phyloP scores from a whole-genome alignment of 345 rosid genomes.

The Sonneratia caseolaris region DNA sequence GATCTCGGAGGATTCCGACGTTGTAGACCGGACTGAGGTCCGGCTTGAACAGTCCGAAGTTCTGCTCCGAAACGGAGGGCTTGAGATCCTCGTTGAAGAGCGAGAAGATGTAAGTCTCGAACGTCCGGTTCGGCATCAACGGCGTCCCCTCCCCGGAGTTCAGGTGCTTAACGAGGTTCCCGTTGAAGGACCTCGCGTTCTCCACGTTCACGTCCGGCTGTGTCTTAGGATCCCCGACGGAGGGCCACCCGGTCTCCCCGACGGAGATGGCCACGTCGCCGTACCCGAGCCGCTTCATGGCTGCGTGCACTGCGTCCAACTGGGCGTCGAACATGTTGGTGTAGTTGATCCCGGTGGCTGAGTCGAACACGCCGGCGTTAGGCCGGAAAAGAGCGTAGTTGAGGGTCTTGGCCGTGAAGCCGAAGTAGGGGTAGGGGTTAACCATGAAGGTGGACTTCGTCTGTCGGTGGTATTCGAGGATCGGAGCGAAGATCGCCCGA shows the following conservation, averaged over 20 bases:
- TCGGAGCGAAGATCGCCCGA: slow-evolving; percentile 47
- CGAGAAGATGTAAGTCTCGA: slow-evolving; percentile 57
- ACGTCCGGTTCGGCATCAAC: slow-evolving; percentile 69
- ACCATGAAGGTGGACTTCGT: slow-evolving; percentile 83
- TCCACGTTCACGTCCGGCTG: slow-evolving; percentile 48
- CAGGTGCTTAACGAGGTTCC: slow-evolving; percentile 59
- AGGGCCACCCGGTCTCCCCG: slow-evolving; percentile 98
- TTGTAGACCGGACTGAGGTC: slow-evolving; percentile 60
- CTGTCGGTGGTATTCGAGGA: slow-evolving; percentile 55
- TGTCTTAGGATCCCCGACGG: slow-evolving; percentile 45
- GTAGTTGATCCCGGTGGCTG: slow-evolving; percentile 58
- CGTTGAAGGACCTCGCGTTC: slow-evolving; percentile 48
- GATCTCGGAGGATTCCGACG: slow-evolving; percentile 36
- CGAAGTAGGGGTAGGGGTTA: slow-evolving; percentile 86
- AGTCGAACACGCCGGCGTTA: slow-evolving; percentile 51
- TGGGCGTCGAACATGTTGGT: slow-evolving; percentile 99
- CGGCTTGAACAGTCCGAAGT: slow-evolving; percentile 72
- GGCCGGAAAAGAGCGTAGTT: slow-evolving; percentile 77
- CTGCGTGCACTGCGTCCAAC: slow-evolving; percentile 79
- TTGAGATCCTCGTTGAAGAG: slow-evolving; percentile 75
- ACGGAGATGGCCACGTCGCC: slow-evolving; percentile 70
- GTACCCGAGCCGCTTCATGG: slow-evolving; percentile 56
- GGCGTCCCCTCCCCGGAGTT: slow-evolving; percentile 82
- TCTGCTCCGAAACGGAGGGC: slow-evolving; percentile 47
- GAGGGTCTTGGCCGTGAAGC: slow-evolving; percentile 54